Conservation (phyloP, 306 rosid genomes). For the Adenanthera pavonina region DNA sequence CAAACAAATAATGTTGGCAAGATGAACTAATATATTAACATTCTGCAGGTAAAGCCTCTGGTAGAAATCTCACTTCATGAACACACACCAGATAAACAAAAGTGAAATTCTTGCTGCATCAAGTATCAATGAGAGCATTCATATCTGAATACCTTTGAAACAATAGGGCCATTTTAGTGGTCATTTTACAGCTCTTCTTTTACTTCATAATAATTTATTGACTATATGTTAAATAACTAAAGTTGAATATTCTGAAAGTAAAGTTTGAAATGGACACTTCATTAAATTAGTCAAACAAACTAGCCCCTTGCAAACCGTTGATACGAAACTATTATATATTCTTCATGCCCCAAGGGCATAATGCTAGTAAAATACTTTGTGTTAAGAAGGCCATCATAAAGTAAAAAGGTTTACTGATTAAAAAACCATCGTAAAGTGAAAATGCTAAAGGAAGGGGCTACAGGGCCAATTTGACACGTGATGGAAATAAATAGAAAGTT, state of each 20-base stretch:
- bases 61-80: conserved; percentile 26
- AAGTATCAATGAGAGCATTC: background rate
- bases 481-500: conserved; percentile 24
- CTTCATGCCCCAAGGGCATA: conserved; percentile 10
- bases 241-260: background rate
- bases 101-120: background rate
- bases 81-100: conserved; percentile 11
- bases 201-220: background rate
- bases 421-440: conserved; percentile 22
- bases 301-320: background rate
- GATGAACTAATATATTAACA: conserved; percentile 30
- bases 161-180: background rate
- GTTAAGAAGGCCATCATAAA: conserved; percentile 19
- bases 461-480: conserved; percentile 16
- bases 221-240: background rate
- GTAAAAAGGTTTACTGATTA: background rate
- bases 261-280: conserved; percentile 21
- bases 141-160: conserved; percentile 8
- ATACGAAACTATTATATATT: background rate
- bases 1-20: conserved; percentile 16
- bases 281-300: conserved; percentile 19
- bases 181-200: conserved; percentile 18
- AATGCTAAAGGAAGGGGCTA: conserved; percentile 24
- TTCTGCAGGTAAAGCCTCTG: conserved; percentile 31
- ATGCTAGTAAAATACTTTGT: conserved; percentile 20